Base-by-base conservation (phyloP, 2,329 filamentous ascomycete genomes). In the Phaeosphaeriaceae sp. region DNA sequence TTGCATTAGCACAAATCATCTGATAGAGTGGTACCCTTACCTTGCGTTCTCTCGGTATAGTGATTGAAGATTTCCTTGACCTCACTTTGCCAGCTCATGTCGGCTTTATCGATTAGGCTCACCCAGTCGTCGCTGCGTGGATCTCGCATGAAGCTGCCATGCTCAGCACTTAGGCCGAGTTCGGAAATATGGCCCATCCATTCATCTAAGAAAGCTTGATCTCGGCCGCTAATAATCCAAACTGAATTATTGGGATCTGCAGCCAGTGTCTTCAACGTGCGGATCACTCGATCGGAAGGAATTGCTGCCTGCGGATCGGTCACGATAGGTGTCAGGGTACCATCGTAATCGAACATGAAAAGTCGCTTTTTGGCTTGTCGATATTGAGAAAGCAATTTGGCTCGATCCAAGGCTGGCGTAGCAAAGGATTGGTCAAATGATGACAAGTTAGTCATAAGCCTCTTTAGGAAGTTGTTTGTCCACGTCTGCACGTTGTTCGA, bases 271-370 rank as follows among this genome's bases (percentile, higher is more conserved):
- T 88, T 90, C 50, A 99, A 80, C 1, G 88, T 92, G 23, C 87
- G 84, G 40, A 96, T 87, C 17, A 97, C 84, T 17, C 87, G 85
- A 61, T 92, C 87, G 0, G 92, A 93, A 0, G 94, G 94, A 32
- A 97, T 87, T 3, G 94, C 94, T 4, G 91, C 87, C 59, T 88
- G 87, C 1, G 94, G 94, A 66, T 97, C 92, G 61, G 89, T 88
- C 46, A 97, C 94, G 63, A 99, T 97, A 0, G 92, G 82, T 3
- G 94, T 97, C 46, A 99, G 82, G 0, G 94, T 99, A 39, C 94
- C 94, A 71, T 99, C 94, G 67, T 99, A 99, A 76, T 99, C 94
- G 70, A 97, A 97, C 90, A 99, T 93, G 79, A 97, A 96, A 3
- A 99, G 80, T 9, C 94, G 86, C 74, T 89, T 90, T 54, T 83